These are phyloP conservation scores for Pseudoturritis turrita DNA, from an alignment of 345 rosid species.

Conservation along the genomic window DNA sequence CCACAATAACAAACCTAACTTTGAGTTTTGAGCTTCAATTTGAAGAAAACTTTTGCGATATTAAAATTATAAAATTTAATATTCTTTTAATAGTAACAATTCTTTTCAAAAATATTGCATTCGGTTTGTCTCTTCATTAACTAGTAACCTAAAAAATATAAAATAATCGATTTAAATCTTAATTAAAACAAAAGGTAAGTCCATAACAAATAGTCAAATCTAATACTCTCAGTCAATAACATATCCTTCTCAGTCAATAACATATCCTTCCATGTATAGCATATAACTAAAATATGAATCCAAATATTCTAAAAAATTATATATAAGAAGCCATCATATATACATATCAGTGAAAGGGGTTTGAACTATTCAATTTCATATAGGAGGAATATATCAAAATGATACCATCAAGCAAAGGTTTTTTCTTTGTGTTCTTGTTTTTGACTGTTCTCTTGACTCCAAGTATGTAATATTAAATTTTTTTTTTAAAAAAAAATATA, in stretches of 20 bases:
- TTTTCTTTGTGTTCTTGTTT: background rate
- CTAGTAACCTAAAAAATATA: no score
- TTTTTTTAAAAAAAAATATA: no score
- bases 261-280: background rate
- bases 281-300: background rate
- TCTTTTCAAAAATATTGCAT: no score
- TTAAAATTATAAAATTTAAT: no score
- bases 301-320: background rate
- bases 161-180: no score
- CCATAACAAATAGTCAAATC: background rate
- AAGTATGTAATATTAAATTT: background rate
- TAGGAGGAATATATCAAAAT: background rate
- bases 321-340: background rate
- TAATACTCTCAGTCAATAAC: background rate
- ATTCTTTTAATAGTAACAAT: no score
- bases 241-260: background rate
- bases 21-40: no score
- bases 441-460: constrained; percentile 1
- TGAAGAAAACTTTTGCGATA: no score
- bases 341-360: background rate
- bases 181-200: background rate
- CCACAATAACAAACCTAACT: no score
- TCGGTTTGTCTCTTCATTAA: no score
- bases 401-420: background rate
- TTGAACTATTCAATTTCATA: background rate